A percentile compares a stretch with the other conserved stretches of the same genome.
Conservation (phyloP, 495 filamentous ascomycete genomes). For the Hyaloscypha bicolor region DNA sequence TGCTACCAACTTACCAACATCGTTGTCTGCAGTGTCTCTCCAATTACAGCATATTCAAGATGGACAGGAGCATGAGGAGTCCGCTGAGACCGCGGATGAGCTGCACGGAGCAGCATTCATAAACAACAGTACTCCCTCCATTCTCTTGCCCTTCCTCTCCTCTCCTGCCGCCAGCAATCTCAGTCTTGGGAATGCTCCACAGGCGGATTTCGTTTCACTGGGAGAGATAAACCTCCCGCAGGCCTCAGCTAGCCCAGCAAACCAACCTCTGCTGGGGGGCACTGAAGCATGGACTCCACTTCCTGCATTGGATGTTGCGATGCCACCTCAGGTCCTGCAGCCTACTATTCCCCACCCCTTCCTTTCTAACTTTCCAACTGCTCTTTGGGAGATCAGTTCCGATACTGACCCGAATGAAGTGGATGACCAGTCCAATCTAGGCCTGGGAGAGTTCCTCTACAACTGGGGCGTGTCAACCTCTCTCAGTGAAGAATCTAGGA, state of each 20-base stretch:
- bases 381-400: constrained; percentile 6
- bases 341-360: background rate
- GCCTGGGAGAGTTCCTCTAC: constrained; percentile 29
- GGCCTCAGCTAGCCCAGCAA: constrained; percentile 2
- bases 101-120: constrained; percentile 2
- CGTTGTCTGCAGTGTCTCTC: constrained; percentile 27
- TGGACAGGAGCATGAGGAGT: constrained; percentile 25
- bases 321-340: constrained; percentile 9
- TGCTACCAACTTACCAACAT: constrained; percentile 12
- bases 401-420: constrained; percentile 31
- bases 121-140: constrained; percentile 30
- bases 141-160: constrained; percentile 17
- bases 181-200: constrained; percentile 1
- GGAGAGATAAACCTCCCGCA: constrained; percentile 2
- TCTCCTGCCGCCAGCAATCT: background rate
- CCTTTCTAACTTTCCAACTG: background rate
- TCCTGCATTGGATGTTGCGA: constrained; percentile 5
- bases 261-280: constrained; percentile 15
- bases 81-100: constrained; percentile 9
- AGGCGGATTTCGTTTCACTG: constrained; percentile 18
- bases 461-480: constrained; percentile 17
- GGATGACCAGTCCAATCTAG: constrained; percentile 31
- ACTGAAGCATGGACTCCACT: constrained; percentile 13
- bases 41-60: constrained; percentile 35
- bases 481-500: background rate